Evolutionary conservation across 768 basidiomycete genomes (phyloP), one percentile per base, ranked within the genome.

Genomic region (Mrakia frigida): DNA sequence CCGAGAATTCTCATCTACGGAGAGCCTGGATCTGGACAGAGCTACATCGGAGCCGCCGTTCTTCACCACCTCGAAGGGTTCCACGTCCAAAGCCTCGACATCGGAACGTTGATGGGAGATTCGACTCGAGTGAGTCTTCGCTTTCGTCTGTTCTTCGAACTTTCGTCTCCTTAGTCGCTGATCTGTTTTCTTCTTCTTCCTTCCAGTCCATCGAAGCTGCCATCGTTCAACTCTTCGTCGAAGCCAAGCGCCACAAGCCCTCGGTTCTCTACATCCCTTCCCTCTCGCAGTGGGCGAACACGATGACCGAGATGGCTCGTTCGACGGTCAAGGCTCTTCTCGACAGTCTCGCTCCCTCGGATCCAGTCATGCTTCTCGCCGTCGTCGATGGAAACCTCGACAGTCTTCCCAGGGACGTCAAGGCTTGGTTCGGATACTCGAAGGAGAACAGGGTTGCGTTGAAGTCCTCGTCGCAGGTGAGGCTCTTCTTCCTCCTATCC

Each of bases 191-290:
- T 10, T 18, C 46, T 18, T 53, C 56, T 6, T 18, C 50, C 39
- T 72, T 70, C 9, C 74, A 96, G 94, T 93, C 93, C 0, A 84
- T 89, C 6, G 97, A 99, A 84, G 92, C 97, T 1, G 91, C 92
- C 2, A 89, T 98, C 73, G 93, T 98, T 6, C 95, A 98, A 80
- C 86, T 97, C 25, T 98, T 99, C 81, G 87, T 95, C 31, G 97
- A 99, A 83, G 97, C 96, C 0, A 98, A 98, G 82, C 90, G 96
- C 37, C 93, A 97, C 82, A 94, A 96, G 80, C 97, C 97, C 0
- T 94, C 94, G 0, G 90, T 98, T 52, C 88, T 99, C 68, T 98
- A 95, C 83, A 92, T 99, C 41, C 96, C 96, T 0, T 92, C 93
- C 1, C 87, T 99, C 9, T 81, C 88, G 0, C 88, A 90, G 0